These are phyloP conservation scores for Aspergillus sp. DNA, from an alignment of 2,329 filamentous ascomycete genomes.

Conservation along the genomic window DNA sequence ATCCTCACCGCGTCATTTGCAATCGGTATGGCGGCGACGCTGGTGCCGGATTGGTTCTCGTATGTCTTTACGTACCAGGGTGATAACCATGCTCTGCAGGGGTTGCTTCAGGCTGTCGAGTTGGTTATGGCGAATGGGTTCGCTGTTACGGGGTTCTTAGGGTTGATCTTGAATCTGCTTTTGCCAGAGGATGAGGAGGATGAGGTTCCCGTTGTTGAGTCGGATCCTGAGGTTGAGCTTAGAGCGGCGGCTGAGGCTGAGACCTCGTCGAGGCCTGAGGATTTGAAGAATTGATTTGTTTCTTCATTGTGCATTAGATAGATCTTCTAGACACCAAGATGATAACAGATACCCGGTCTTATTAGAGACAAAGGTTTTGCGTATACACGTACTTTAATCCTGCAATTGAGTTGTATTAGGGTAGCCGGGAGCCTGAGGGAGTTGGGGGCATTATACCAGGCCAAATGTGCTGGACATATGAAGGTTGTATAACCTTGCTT, in stretches of 20 bases:
- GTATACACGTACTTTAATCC: neutral
- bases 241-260: constrained; percentile 13
- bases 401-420: too few species aligned
- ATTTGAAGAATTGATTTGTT: constrained; percentile 5
- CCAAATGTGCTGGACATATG: too few species aligned
- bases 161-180: constrained; percentile 73
- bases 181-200: constrained; percentile 79
- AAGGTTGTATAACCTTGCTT: too few species aligned
- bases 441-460: too few species aligned
- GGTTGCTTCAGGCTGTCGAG: constrained; percentile 55
- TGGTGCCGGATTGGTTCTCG: constrained; percentile 54
- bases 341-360: neutral
- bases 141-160: constrained; percentile 71
- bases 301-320: neutral
- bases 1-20: constrained; percentile 66
- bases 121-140: constrained; percentile 70
- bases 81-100: constrained; percentile 71
- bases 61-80: constrained; percentile 53
- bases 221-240: constrained; percentile 26
- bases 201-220: constrained; percentile 43
- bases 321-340: neutral
- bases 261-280: neutral
- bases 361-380: neutral
- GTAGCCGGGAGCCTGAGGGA: too few species aligned
- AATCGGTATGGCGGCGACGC: constrained; percentile 60